These are phyloP conservation scores for Termitomyces sp. DNA, from an alignment of 768 basidiomycete genomes.

Conservation along the genomic window DNA sequence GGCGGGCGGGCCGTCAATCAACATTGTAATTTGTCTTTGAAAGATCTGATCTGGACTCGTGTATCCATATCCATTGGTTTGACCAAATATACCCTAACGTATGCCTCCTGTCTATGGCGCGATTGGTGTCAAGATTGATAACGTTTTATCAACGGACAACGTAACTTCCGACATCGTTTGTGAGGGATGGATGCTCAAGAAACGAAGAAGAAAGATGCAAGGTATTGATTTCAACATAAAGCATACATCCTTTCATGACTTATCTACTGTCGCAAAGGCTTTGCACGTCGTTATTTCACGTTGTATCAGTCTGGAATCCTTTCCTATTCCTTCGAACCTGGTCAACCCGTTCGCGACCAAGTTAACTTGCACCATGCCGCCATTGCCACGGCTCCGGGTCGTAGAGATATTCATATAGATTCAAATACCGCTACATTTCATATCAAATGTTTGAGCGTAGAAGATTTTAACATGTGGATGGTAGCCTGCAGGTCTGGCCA, in stretches of 20 bases:
- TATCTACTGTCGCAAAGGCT: constrained; percentile 41
- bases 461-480: constrained; percentile 76
- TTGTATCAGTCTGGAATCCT: constrained; percentile 64
- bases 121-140: background rate
- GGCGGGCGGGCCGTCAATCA: background rate
- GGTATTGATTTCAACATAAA: constrained; percentile 33
- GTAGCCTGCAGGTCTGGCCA: constrained; percentile 55
- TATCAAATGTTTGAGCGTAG: constrained; percentile 65
- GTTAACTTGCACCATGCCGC: constrained; percentile 63
- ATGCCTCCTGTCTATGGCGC: constrained; percentile 3
- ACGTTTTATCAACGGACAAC: background rate
- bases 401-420: constrained; percentile 79
- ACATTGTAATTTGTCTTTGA: background rate
- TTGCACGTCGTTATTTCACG: constrained; percentile 79
- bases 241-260: background rate
- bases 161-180: constrained; percentile 29
- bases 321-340: constrained; percentile 69
- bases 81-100: background rate
- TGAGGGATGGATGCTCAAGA: constrained; percentile 83
- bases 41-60: background rate
- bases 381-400: constrained; percentile 67
- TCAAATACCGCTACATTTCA: constrained; percentile 74
- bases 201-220: constrained; percentile 85
- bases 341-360: constrained; percentile 66
- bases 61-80: background rate